Evolutionary conservation across 164 flowering plant genomes (phyloP).

Genomic region (Euptelea pleiosperma): DNA sequence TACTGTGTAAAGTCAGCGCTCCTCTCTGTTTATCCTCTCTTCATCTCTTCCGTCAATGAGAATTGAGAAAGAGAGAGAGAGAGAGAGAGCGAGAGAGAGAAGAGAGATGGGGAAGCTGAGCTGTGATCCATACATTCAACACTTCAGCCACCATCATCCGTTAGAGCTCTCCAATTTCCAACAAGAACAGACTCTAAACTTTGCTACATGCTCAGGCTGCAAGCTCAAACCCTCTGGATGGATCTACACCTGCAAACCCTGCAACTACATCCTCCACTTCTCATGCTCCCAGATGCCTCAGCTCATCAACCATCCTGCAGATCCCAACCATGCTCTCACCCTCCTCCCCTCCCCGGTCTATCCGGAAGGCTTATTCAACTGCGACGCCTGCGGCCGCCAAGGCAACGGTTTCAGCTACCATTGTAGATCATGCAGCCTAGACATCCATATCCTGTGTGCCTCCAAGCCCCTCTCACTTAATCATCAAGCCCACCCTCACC

Average conservation of each 20-base stretch:
- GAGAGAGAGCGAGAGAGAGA: constrained; percentile 11
- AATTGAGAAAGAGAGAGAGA: background rate
- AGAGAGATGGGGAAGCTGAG: constrained; percentile 18
- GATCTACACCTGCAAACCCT: constrained; percentile 21
- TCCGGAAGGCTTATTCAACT: constrained; percentile 25
- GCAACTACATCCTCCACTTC: constrained; percentile 29
- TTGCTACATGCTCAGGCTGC: constrained; percentile 18
- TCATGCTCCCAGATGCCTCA: constrained; percentile 23
- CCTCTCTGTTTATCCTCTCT: background rate
- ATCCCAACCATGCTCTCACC: constrained; percentile 21
- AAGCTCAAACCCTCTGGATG: constrained; percentile 3
- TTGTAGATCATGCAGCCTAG: constrained; percentile 22
- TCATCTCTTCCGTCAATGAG: background rate
- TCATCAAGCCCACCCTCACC: constrained; percentile 24
- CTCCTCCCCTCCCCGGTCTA: constrained; percentile 26
- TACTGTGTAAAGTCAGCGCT: background rate
- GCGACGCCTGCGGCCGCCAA: constrained; percentile 24
- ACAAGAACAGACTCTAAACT: background rate
- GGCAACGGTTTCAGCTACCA: constrained; percentile 30
- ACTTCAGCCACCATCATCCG: constrained; percentile 38
- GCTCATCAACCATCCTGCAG: constrained; percentile 24
- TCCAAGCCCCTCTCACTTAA: constrained; percentile 17
- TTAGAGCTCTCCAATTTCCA: constrained; percentile 18
- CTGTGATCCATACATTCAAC: constrained; percentile 14
- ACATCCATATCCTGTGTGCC: constrained; percentile 27